Evolutionary conservation across 1,284 basidiomycete genomes (phyloP), one percentile per base, ranked within the genome.

Genomic region (Cryptococcus hybrid): DNA sequence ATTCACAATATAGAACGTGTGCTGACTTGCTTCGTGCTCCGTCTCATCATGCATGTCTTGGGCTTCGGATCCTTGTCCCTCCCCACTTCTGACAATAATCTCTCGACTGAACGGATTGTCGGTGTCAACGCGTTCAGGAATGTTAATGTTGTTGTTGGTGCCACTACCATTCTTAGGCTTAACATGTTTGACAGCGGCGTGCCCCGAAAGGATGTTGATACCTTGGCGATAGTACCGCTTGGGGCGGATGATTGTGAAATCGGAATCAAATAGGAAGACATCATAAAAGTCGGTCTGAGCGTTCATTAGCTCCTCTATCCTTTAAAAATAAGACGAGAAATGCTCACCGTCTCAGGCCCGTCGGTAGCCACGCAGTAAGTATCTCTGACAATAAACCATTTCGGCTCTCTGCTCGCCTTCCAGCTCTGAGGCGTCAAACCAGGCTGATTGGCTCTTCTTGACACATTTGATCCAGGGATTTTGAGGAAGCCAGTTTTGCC

Each of bases 321-420:
- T 43, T 15, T 12, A 15, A 44, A 52, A 15, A 18, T 7, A n/a
- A 47, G 9, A 15, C 9, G 39, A 47, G 38, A 49, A 47, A 9
- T 3, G 76, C 81, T 52, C 65, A 90, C 89, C 78, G 90, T 87
- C 61, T 92, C 92, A 35, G 91, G 89, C 63, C 96, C 90, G 63
- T 90, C 85, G 35, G 94, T 84, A 1, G 88, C 86, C 24, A 95
- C 89, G 18, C 98, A 82, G 77, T 93, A 99, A 67, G 90, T 91
- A 66, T 99, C 95, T 24, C 95, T 84, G 3, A 98, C 86, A 48
- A 92, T 86, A 77, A 93, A 97, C 96, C 96, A 99, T 59, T 88
- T 86, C 45, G 86, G 85, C 60, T 87, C 84, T 64, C 86, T 86
- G 64, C 84, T 85, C 55, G 85, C 84, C 56, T 80, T 83, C 86